Conservation (phyloP, 768 basidiomycete genomes). For the Harrya chromipes region DNA sequence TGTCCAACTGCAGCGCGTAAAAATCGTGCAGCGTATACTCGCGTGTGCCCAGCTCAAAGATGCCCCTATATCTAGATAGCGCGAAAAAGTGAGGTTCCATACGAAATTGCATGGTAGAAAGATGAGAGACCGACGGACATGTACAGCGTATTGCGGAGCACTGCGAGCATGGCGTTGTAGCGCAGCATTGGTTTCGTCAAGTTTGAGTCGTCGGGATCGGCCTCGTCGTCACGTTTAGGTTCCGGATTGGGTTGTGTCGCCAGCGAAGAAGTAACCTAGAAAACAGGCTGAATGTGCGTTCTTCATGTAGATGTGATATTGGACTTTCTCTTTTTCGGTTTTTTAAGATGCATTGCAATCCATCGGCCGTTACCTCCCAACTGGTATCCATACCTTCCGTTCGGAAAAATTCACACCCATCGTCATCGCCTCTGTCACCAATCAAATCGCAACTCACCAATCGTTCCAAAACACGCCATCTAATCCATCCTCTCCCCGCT, state of each 20-base stretch:
- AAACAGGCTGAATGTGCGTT: neutral
- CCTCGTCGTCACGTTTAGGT: conserved; percentile 29
- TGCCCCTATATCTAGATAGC: conserved; percentile 73
- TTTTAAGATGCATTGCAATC: conserved; percentile 69
- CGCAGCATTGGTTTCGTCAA: conserved; percentile 63
- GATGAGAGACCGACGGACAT: conserved; percentile 49
- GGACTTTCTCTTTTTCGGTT: conserved; percentile 48
- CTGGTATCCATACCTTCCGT: conserved; percentile 76
- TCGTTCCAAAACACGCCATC: conserved; percentile 89
- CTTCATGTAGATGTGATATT: neutral
- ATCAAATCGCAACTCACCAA: conserved; percentile 46
- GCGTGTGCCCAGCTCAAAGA: conserved; percentile 74
- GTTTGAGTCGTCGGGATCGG: conserved; percentile 63
- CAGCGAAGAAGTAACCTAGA: neutral
- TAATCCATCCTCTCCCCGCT: conserved; percentile 77
- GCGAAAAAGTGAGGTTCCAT: neutral
- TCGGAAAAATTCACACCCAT: neutral
- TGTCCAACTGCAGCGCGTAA: conserved; percentile 74
- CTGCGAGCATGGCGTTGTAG: conserved; percentile 88
- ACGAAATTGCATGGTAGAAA: neutral
- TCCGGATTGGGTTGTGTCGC: neutral
- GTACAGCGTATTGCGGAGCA: conserved; percentile 80
- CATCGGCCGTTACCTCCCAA: conserved; percentile 71
- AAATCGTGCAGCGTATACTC: conserved; percentile 94
- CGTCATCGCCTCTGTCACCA: neutral